These are phyloP conservation scores for Penicillium expansum DNA, from an alignment of 2,329 filamentous ascomycete genomes.

Conservation along the genomic window DNA sequence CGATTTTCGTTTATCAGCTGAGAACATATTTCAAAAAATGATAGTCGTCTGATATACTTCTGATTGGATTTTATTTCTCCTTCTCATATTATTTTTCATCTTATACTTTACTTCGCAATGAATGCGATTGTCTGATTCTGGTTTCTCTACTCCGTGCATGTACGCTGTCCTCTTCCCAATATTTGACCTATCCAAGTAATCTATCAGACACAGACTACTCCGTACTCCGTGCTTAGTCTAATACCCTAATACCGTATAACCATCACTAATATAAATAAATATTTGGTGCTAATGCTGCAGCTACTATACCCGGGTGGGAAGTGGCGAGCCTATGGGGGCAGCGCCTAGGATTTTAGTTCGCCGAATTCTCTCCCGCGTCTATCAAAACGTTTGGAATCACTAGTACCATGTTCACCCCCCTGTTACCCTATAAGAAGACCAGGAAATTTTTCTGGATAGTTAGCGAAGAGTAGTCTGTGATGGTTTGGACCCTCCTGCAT, in stretches of 20 bases:
- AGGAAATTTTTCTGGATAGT: not conserved
- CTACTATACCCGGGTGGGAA: slow-evolving; percentile 10
- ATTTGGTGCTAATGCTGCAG: slow-evolving; percentile 6
- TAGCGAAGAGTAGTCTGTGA: not conserved
- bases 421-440: not conserved
- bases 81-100: not conserved
- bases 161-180: not conserved
- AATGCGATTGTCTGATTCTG: not conserved
- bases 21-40: not conserved
- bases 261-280: slow-evolving; percentile 8
- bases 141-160: not conserved
- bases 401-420: not conserved
- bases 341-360: slow-evolving; percentile 11
- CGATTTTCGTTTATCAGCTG: slow-evolving; percentile 8
- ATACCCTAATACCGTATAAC: slow-evolving; percentile 9
- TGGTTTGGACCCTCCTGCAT: not conserved
- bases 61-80: slow-evolving; percentile 1
- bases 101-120: not conserved
- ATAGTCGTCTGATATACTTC: slow-evolving; percentile 8
- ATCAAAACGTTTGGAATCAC: slow-evolving; percentile 2
- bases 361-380: slow-evolving; percentile 9
- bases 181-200: slow-evolving; percentile 9
- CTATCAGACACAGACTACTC: not conserved
- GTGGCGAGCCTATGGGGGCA: slow-evolving; percentile 10
- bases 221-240: not conserved